Percentiles rank a stretch among this genome's conserved stretches.
phyloP scores from a whole-genome alignment of 495 filamentous ascomycete genomes.

The Neohortaea acidophila region DNA sequence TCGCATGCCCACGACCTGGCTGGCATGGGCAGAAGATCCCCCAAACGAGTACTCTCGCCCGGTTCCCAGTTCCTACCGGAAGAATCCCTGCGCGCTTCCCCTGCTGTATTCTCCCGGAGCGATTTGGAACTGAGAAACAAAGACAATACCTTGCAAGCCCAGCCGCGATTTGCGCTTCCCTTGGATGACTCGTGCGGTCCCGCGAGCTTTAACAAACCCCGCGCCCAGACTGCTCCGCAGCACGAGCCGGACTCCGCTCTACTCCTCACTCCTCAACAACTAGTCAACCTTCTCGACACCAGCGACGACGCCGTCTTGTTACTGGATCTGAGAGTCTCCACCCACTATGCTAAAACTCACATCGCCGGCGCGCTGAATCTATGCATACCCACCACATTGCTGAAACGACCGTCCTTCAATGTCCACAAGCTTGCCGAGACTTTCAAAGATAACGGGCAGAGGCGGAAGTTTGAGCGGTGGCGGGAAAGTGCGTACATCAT shows the following conservation, averaged over 20 bases:
- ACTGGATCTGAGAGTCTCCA: constrained; percentile 78
- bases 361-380: constrained; percentile 73
- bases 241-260: constrained; percentile 1
- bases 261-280: constrained; percentile 48
- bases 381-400: constrained; percentile 84
- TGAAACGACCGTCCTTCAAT: constrained; percentile 84
- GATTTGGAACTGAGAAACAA: constrained; percentile 3
- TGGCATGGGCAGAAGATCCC: too few species aligned
- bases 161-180: constrained; percentile 29
- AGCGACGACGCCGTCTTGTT: constrained; percentile 46
- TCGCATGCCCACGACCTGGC: constrained; percentile 7
- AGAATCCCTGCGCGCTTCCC: constrained; percentile 27
- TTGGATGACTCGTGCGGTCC: constrained; percentile 30
- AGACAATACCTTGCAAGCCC: constrained; percentile 26
- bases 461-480: constrained; percentile 65
- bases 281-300: constrained; percentile 50
- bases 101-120: constrained; percentile 24
- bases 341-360: constrained; percentile 59
- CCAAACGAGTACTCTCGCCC: constrained; percentile 21
- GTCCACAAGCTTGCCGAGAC: constrained; percentile 79
- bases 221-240: constrained; percentile 43
- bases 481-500: constrained; percentile 55
- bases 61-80: constrained; percentile 26
- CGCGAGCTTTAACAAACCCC: constrained; percentile 14
- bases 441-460: constrained; percentile 61